Conservation (phyloP, 108 stramenopile species). For the Fistulifera pelliculosa region DNA sequence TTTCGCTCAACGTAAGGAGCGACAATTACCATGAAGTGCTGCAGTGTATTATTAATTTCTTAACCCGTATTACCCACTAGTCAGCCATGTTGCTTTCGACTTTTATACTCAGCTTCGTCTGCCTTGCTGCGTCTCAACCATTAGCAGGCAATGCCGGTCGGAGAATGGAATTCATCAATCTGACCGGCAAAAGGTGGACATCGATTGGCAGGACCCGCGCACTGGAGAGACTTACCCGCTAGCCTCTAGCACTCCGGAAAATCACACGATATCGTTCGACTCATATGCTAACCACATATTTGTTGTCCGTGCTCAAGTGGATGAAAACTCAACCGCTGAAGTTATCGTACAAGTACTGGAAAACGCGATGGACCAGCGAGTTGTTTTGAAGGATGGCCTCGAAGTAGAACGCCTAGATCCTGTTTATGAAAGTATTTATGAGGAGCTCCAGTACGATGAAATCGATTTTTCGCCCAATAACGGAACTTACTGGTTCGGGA, state of each 20-base stretch:
- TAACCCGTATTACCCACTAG: too few species aligned
- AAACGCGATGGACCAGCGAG: not conserved
- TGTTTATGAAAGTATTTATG: not conserved
- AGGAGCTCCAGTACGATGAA: not conserved
- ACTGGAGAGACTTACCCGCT: conserved; percentile 22
- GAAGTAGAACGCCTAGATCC: not conserved
- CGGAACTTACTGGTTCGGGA: not conserved
- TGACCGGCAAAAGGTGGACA: conserved; percentile 34
- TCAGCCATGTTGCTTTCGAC: too few species aligned
- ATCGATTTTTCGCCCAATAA: not conserved
- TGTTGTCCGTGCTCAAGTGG: conserved; percentile 31
- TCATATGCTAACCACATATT: conserved; percentile 74
- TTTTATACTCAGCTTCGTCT: too few species aligned
- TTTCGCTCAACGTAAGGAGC: too few species aligned
- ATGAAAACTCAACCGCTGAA: conserved; percentile 7
- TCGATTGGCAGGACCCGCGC: conserved; percentile 53
- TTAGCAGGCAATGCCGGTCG: too few species aligned
- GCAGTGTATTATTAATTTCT: too few species aligned
- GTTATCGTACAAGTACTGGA: conserved; percentile 1
- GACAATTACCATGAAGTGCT: too few species aligned
- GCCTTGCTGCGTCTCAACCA: too few species aligned
- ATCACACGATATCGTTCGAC: conserved; percentile 25
- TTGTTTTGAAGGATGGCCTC: conserved; percentile 5
- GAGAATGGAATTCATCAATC: conserved; percentile 19
- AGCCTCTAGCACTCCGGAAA: conserved; percentile 14